A percentile compares a stretch with the other conserved stretches of the same genome.
phyloP scores from a whole-genome alignment of 257 asterid genomes.

The Coffea canephora region DNA sequence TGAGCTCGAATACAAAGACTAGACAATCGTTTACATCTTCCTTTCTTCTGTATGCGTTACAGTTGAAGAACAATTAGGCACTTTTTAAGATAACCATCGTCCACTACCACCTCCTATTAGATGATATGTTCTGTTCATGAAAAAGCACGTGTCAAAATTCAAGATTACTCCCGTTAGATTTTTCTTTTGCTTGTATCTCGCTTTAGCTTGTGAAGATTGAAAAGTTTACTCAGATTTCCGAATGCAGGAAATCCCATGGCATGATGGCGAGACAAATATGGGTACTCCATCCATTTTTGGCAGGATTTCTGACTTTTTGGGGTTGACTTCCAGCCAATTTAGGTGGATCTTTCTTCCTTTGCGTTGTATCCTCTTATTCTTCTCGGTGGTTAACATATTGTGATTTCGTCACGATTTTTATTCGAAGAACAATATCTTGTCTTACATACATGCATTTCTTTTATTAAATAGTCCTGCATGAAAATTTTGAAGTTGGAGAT shows the following conservation, averaged over 20 bases:
- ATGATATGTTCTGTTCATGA: no score
- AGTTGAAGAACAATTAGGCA: no score
- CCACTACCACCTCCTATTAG: no score
- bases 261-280: background rate
- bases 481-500: background rate
- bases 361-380: background rate
- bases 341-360: background rate
- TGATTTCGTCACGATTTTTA: background rate
- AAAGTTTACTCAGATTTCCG: no score
- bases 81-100: no score
- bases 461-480: background rate
- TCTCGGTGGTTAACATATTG: background rate
- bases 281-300: background rate
- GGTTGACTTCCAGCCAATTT: background rate
- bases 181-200: no score
- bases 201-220: no score
- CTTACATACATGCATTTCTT: background rate
- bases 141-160: no score
- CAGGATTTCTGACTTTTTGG: background rate
- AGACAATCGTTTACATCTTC: no score
- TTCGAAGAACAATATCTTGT: background rate
- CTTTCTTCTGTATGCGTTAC: no score
- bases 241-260: background rate
- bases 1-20: no score
- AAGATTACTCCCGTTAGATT: no score